These are phyloP conservation scores for Vigna reflexopilosa DNA, from an alignment of 306 rosid species.

Conservation along the genomic window DNA sequence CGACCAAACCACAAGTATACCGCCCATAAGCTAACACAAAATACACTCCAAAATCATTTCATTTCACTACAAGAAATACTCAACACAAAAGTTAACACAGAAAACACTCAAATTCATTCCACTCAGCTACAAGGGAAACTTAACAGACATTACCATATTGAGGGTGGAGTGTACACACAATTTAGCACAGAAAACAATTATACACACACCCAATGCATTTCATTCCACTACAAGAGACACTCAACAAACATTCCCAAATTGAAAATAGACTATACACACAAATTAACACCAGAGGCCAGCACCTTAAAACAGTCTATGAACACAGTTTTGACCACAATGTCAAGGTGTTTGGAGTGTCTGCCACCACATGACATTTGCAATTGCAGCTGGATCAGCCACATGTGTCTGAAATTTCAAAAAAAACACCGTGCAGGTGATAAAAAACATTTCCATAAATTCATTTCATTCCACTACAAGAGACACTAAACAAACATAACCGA, in stretches of 20 bases:
- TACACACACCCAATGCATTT: neutral
- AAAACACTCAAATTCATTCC: neutral
- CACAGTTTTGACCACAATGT: neutral
- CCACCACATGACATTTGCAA: neutral
- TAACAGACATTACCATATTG: neutral
- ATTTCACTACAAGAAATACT: neutral
- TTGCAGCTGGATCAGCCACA: neutral
- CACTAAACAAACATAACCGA: neutral
- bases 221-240: neutral
- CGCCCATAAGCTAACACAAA: neutral
- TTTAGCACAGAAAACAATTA: neutral
- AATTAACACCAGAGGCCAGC: neutral
- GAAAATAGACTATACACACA: neutral
- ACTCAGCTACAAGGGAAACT: neutral
- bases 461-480: neutral
- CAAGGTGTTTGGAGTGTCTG: neutral
- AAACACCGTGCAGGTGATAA: no score
- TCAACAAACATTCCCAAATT: neutral
- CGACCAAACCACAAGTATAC: constrained; percentile 23
- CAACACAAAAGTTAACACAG: neutral
- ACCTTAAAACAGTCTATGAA: neutral
- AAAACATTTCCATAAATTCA: neutral
- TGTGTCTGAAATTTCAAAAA: neutral
- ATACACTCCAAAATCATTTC: neutral
- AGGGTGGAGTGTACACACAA: neutral